A percentile compares a stretch with the other conserved stretches of the same genome.
phyloP scores from a whole-genome alignment of 2,329 filamentous ascomycete species.

The Penicillium rolfsii region DNA sequence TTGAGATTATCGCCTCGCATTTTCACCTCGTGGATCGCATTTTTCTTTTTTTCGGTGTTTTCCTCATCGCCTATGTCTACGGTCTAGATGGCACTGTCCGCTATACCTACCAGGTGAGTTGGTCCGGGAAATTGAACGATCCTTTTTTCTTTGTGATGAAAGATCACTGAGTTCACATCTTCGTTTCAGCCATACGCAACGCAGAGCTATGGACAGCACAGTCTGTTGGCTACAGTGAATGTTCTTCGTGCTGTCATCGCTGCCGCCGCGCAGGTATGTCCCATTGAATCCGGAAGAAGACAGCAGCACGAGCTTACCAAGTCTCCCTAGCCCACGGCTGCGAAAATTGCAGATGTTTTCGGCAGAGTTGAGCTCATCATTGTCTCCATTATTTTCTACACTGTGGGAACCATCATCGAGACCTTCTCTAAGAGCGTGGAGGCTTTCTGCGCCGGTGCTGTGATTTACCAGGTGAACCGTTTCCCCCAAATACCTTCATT shows the following conservation, averaged over 20 bases:
- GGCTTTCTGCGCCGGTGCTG: slow-evolving; percentile 60
- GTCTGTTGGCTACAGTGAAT: slow-evolving; percentile 61
- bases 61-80: slow-evolving; percentile 67
- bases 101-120: slow-evolving; percentile 51
- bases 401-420: slow-evolving; percentile 61
- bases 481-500: background rate
- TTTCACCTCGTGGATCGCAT: slow-evolving; percentile 58
- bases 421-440: slow-evolving; percentile 54
- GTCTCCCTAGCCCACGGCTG: slow-evolving; percentile 55
- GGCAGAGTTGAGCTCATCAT: slow-evolving; percentile 63
- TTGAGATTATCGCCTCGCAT: slow-evolving; percentile 60
- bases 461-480: slow-evolving; percentile 57
- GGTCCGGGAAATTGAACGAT: background rate
- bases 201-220: slow-evolving; percentile 56
- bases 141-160: too few relatives aligned
- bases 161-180: too few relatives aligned
- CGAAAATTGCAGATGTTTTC: slow-evolving; percentile 66
- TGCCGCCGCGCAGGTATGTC: slow-evolving; percentile 55
- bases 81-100: slow-evolving; percentile 63
- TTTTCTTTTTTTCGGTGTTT: slow-evolving; percentile 63
- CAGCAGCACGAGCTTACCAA: background rate
- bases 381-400: slow-evolving; percentile 61
- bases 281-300: too few relatives aligned
- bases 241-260: slow-evolving; percentile 63
- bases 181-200: slow-evolving; percentile 53